phyloP scores from a whole-genome alignment of 2,329 filamentous ascomycete genomes.

The Pseudocercospora pini-densiflorae region DNA sequence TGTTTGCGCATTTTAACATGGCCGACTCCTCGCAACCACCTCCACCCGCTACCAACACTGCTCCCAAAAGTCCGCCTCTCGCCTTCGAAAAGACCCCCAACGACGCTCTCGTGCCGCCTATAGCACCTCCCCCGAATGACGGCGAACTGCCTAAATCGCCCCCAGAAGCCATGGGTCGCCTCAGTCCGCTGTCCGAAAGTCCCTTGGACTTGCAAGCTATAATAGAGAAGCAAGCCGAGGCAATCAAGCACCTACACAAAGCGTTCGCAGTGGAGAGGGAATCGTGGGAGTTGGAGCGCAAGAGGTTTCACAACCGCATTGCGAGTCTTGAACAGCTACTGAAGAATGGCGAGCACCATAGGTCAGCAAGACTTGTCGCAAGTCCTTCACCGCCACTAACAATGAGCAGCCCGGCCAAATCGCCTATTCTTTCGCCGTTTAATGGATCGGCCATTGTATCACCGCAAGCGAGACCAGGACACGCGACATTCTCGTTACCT shows the following conservation, averaged over 20 bases:
- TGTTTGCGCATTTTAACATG: constrained; percentile 3
- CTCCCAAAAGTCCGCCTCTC: constrained; percentile 41
- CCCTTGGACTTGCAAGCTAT: constrained; percentile 38
- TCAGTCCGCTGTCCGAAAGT: constrained; percentile 23
- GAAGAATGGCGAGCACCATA: constrained; percentile 40
- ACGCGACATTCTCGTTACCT: constrained; percentile 30
- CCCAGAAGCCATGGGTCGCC: constrained; percentile 31
- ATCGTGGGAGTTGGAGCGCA: constrained; percentile 40
- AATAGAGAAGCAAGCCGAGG: constrained; percentile 41
- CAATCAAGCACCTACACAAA: constrained; percentile 39
- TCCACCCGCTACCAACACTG: constrained; percentile 12
- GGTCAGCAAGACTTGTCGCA: constrained; percentile 29
- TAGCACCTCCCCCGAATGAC: constrained; percentile 13
- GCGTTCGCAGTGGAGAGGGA: constrained; percentile 43
- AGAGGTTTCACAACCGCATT: constrained; percentile 40
- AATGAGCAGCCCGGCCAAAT: constrained; percentile 40
- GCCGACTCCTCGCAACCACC: constrained; percentile 23
- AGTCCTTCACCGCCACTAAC: constrained; percentile 11
- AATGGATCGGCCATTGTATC: constrained; percentile 26
- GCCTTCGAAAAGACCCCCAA: constrained; percentile 43
- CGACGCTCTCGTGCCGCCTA: constrained; percentile 39
- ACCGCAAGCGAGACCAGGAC: constrained; percentile 16
- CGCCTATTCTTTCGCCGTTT: constrained; percentile 38
- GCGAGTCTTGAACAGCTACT: constrained; percentile 41
- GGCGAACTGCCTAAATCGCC: constrained; percentile 20